phyloP scores from a whole-genome alignment of 108 stramenopile species.

The Epithemia pelagica region DNA sequence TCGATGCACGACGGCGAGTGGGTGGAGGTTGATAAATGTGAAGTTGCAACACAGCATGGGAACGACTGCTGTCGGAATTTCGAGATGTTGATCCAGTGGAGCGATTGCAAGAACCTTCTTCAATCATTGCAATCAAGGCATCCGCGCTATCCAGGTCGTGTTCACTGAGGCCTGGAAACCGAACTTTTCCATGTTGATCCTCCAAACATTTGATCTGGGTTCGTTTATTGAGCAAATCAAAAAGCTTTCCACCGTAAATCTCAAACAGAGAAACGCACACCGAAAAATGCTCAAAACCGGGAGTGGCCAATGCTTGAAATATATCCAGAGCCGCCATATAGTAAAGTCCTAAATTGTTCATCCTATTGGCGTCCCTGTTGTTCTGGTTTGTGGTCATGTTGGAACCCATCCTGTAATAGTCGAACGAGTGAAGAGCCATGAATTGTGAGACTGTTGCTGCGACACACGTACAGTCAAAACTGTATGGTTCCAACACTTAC shows the following conservation, averaged over 20 bases:
- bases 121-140: constrained; percentile 86
- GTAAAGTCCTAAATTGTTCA: constrained; percentile 82
- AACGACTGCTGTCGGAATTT: constrained; percentile 87
- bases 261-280: constrained; percentile 93
- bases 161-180: constrained; percentile 90
- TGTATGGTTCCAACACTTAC: constrained; percentile 19
- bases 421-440: no score
- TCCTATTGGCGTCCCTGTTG: constrained; percentile 28
- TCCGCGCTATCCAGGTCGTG: constrained; percentile 64
- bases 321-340: constrained; percentile 87
- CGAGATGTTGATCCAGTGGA: constrained; percentile 95
- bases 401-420: constrained; percentile 48
- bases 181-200: constrained; percentile 89
- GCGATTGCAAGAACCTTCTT: constrained; percentile 78
- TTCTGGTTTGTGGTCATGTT: constrained; percentile 49
- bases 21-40: constrained; percentile 29
- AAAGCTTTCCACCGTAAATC: constrained; percentile 96
- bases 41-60: constrained; percentile 94
- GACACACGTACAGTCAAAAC: no score
- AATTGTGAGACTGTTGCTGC: no score
- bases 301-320: constrained; percentile 58
- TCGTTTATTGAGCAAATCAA: constrained; percentile 88
- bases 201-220: constrained; percentile 87
- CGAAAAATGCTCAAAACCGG: constrained; percentile 45
- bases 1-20: no score